Evolutionary conservation across 2,329 filamentous ascomycete species (phyloP).

Genomic region (Lecanicillium sp.): DNA sequence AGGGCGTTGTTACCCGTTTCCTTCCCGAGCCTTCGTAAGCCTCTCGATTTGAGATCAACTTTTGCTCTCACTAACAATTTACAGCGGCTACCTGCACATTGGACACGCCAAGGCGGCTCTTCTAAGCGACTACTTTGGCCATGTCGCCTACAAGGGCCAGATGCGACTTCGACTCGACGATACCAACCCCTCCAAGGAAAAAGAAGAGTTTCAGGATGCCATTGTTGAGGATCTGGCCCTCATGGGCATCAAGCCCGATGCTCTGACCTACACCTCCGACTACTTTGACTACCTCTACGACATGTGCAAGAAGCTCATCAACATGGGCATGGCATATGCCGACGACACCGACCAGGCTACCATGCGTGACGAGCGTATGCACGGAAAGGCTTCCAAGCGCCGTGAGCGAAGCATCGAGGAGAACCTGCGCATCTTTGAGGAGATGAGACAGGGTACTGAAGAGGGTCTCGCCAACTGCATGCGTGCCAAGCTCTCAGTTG

Average conservation of each 20-base stretch:
- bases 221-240: conserved; percentile 87
- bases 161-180: conserved; percentile 92
- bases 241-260: conserved; percentile 86
- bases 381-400: conserved; percentile 72
- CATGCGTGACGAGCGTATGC: conserved; percentile 77
- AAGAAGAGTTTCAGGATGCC: conserved; percentile 88
- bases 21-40: conserved; percentile 83
- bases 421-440: conserved; percentile 76
- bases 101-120: conserved; percentile 91
- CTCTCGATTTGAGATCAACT: neutral
- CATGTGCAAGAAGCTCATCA: conserved; percentile 75
- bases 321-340: conserved; percentile 80
- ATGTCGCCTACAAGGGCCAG: conserved; percentile 85
- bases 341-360: conserved; percentile 88
- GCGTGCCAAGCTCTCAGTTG: conserved; percentile 84
- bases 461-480: conserved; percentile 84
- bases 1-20: conserved; percentile 87
- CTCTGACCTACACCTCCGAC: conserved; percentile 83
- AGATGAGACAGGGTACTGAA: conserved; percentile 82
- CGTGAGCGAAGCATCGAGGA: conserved; percentile 75
- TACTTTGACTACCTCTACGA: conserved; percentile 92
- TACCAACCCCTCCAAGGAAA: conserved; percentile 96
- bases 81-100: conserved; percentile 79
- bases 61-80: conserved; percentile 5
- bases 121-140: conserved; percentile 93